Conservation (phyloP, 2,329 filamentous ascomycete species). For the Ascochyta viciae-villosae region DNA sequence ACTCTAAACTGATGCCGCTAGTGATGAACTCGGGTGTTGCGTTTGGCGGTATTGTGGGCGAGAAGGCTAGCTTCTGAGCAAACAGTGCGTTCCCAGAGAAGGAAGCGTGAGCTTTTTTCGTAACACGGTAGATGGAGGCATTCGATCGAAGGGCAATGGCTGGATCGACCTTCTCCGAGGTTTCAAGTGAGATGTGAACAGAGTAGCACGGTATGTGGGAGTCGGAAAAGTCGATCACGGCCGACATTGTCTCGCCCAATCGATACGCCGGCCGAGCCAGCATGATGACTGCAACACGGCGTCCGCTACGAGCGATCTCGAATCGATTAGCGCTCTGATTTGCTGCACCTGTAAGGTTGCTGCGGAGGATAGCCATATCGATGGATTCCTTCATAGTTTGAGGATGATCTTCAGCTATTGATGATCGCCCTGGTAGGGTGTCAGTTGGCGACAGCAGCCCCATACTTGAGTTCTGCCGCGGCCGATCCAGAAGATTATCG, state of each 20-base stretch:
- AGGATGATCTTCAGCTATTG: slow-evolving; percentile 64
- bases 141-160: slow-evolving; percentile 83
- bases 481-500: slow-evolving; percentile 56
- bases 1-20: slow-evolving; percentile 83
- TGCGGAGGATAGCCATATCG: slow-evolving; percentile 84
- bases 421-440: slow-evolving; percentile 52
- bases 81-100: slow-evolving; percentile 85
- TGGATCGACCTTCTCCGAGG: slow-evolving; percentile 80
- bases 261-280: slow-evolving; percentile 87
- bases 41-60: slow-evolving; percentile 78
- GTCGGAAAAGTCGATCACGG: slow-evolving; percentile 82
- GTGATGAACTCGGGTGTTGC: slow-evolving; percentile 94
- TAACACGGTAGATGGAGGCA: slow-evolving; percentile 85
- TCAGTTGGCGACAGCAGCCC: slow-evolving; percentile 78
- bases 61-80: slow-evolving; percentile 79
- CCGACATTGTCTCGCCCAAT: slow-evolving; percentile 84
- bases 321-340: slow-evolving; percentile 89
- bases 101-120: slow-evolving; percentile 78
- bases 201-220: slow-evolving; percentile 85
- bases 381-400: slow-evolving; percentile 82
- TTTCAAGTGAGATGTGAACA: slow-evolving; percentile 83
- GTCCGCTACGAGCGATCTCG: slow-evolving; percentile 91
- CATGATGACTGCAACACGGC: slow-evolving; percentile 87
- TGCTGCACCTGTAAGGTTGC: slow-evolving; percentile 64
- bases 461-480: slow-evolving; percentile 43